A percentile compares a stretch with the other conserved stretches of the same genome.
Evolutionary conservation across 768 basidiomycete genomes (phyloP).

Genomic region (Auriculariales sp.): DNA sequence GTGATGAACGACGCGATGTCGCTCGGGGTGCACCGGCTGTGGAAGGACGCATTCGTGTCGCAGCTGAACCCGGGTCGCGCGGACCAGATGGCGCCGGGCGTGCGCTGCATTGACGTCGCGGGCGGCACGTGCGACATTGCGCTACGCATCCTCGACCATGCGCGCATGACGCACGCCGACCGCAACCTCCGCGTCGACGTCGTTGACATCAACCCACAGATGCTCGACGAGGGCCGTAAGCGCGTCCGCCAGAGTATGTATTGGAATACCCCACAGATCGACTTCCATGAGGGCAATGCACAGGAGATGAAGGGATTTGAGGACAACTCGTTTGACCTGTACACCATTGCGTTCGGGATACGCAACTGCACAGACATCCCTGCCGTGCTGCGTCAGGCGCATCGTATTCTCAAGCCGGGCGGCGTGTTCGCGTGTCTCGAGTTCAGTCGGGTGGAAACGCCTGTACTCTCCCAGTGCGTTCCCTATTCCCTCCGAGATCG

Average conservation of each 20-base stretch:
- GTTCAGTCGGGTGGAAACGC: conserved; percentile 86
- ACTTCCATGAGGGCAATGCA: conserved; percentile 88
- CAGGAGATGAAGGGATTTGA: conserved; percentile 63
- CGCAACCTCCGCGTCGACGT: conserved; percentile 80
- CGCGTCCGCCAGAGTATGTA: conserved; percentile 97
- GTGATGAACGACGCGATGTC: conserved; percentile 99
- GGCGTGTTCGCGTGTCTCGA: conserved; percentile 92
- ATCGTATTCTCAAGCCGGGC: conserved; percentile 91
- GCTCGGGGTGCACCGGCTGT: conserved; percentile 85
- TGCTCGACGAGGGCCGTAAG: conserved; percentile 84
- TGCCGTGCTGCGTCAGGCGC: conserved; percentile 73
- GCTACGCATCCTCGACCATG: conserved; percentile 80
- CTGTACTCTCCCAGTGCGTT: conserved; percentile 73
- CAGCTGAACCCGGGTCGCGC: conserved; percentile 48
- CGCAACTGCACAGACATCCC: conserved; percentile 92
- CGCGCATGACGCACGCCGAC: conserved; percentile 77
- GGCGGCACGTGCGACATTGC: conserved; percentile 98
- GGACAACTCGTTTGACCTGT: conserved; percentile 80
- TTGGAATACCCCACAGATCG: conserved; percentile 87
- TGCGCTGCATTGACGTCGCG: conserved; percentile 84
- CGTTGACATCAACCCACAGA: conserved; percentile 89
- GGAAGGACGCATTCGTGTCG: conserved; percentile 87
- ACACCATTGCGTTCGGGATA: conserved; percentile 98
- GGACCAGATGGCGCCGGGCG: conserved; percentile 43
- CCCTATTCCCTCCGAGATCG: not conserved